These are phyloP conservation scores for Diaporthe sp. DNA, from an alignment of 2,329 filamentous ascomycete genomes.

Conservation along the genomic window DNA sequence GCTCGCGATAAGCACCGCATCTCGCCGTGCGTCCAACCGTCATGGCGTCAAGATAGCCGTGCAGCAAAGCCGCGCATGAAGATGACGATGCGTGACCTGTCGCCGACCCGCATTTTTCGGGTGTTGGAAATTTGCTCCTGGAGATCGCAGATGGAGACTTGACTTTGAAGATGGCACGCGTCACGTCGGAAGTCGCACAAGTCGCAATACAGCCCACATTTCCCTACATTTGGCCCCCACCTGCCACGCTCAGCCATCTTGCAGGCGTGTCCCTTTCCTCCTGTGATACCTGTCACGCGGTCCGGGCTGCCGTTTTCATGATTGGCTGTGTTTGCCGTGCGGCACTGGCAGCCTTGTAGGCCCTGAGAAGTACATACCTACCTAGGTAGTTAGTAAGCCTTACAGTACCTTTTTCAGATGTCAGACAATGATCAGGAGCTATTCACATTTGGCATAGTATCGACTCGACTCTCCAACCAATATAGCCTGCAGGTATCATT, in stretches of 20 bases:
- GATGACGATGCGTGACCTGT: conserved; percentile 23
- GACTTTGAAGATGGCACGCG: conserved; percentile 20
- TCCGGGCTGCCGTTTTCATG: too few relatives aligned
- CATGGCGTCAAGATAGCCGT: background rate
- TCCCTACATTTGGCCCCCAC: conserved; percentile 1
- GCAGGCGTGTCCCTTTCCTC: background rate
- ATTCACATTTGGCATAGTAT: background rate
- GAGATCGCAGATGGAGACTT: background rate
- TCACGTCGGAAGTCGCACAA: conserved; percentile 27
- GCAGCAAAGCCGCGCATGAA: conserved; percentile 11
- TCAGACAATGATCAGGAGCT: background rate
- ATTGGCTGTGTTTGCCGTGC: too few relatives aligned
- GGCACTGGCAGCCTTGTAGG: too few relatives aligned
- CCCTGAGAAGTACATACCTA: too few relatives aligned
- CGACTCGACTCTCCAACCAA: background rate
- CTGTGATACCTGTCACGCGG: too few relatives aligned
- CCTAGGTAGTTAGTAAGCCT: too few relatives aligned
- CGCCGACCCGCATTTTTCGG: conserved; percentile 20
- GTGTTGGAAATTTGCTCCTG: conserved; percentile 22
- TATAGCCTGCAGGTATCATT: too few relatives aligned
- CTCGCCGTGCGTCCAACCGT: background rate
- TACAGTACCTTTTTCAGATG: too few relatives aligned
- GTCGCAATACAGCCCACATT: background rate
- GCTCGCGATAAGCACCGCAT: too few relatives aligned
- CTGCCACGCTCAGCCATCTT: conserved; percentile 3